Evolutionary conservation across 345 rosid species (phyloP).

Genomic region (Anastatica hierochuntica): DNA sequence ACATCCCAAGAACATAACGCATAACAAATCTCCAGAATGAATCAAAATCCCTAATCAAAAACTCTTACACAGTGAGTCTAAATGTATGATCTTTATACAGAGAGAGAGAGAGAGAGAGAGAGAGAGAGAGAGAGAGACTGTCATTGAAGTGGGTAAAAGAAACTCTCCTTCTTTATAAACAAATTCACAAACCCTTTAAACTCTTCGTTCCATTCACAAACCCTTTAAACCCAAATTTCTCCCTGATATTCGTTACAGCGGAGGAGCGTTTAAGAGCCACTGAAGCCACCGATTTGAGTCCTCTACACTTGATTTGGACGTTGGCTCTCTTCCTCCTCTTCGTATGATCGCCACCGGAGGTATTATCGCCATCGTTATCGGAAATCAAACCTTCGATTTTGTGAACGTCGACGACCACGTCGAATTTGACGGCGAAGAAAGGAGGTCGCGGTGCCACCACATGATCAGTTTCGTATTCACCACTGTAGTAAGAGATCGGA

Average conservation of each 20-base stretch:
- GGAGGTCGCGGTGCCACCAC: slow-evolving; percentile 52
- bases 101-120: no score
- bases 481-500: slow-evolving; percentile 10
- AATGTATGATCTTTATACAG: no score
- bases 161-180: slow-evolving; percentile 36
- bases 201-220: slow-evolving; percentile 58
- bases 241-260: slow-evolving; percentile 31
- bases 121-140: slow-evolving; percentile 24
- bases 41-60: slow-evolving; percentile 2
- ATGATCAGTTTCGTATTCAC: slow-evolving; percentile 39
- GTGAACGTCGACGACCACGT: slow-evolving; percentile 28
- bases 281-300: slow-evolving; percentile 34
- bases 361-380: slow-evolving; percentile 4
- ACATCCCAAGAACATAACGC: no score
- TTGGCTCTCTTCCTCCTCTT: slow-evolving; percentile 33
- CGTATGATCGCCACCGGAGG: slow-evolving; percentile 3
- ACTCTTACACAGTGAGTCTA: slow-evolving; percentile 5
- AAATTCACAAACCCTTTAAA: slow-evolving; percentile 38
- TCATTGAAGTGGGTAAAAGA: slow-evolving; percentile 42
- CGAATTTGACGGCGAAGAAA: slow-evolving; percentile 35
- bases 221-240: slow-evolving; percentile 40
- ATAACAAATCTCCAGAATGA: not conserved
- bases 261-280: slow-evolving; percentile 30
- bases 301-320: slow-evolving; percentile 53
- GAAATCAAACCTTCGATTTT: slow-evolving; percentile 31